phyloP scores from a whole-genome alignment of 2,329 filamentous ascomycete genomes.

The Fusarium neocosmosporiellum region DNA sequence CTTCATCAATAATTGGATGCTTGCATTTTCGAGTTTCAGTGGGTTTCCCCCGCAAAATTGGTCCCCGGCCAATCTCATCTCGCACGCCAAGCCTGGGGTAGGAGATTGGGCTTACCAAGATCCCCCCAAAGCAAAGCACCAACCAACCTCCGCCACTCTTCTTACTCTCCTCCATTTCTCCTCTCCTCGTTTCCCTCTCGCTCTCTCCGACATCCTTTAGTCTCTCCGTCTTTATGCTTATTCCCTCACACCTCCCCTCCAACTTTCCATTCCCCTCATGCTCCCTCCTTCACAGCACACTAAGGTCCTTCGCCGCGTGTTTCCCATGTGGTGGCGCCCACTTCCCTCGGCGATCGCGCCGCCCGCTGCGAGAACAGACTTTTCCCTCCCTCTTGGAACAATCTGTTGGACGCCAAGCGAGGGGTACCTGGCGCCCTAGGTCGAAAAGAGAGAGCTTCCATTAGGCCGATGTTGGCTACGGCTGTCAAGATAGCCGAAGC shows the following conservation, averaged over 20 bases:
- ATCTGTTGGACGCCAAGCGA: background rate
- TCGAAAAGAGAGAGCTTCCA: slow-evolving; percentile 40
- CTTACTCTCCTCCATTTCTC: background rate
- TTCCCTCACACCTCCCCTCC: slow-evolving; percentile 4
- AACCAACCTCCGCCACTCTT: slow-evolving; percentile 12
- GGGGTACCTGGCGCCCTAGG: slow-evolving; percentile 23
- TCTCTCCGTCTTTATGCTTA: background rate
- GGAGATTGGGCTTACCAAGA: slow-evolving; percentile 14
- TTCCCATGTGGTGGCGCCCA: slow-evolving; percentile 45
- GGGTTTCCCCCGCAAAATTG: slow-evolving; percentile 29
- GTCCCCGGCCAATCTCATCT: slow-evolving; percentile 8
- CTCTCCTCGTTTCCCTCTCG: background rate
- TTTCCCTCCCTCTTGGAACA: background rate
- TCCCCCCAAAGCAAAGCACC: slow-evolving; percentile 11
- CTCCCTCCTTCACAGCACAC: slow-evolving; percentile 13
- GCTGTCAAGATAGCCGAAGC: slow-evolving; percentile 44
- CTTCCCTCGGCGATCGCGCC: slow-evolving; percentile 14
- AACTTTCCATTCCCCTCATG: slow-evolving; percentile 14
- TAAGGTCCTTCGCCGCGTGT: slow-evolving; percentile 21
- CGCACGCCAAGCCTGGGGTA: slow-evolving; percentile 25
- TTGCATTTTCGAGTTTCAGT: background rate
- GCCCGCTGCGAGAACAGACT: background rate
- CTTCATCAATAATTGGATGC: background rate
- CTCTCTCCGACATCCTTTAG: background rate
- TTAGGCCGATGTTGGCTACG: slow-evolving; percentile 37